Evolutionary conservation across 176 grass and related monocot genomes (phyloP), one percentile per base, ranked within the genome.

Genomic region (Pontederia paniculata): DNA sequence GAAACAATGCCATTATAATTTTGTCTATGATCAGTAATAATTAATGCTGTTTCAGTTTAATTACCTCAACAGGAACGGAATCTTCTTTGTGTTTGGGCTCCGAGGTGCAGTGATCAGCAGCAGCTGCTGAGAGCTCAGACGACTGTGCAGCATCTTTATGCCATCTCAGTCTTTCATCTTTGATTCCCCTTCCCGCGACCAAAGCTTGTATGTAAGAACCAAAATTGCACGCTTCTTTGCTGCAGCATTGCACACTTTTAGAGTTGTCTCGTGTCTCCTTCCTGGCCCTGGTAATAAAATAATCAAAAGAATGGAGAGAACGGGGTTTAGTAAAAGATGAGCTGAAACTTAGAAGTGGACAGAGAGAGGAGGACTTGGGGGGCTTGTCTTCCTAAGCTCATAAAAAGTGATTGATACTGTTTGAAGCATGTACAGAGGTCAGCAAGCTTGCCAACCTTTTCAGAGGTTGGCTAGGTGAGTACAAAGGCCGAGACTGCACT

Each of bases 41-140:
- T 18, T 20, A 48, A 28, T 23, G 19, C 45, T 31, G 9, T 64
- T 12, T 25, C 9, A 14, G 13, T 48, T 63, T 64, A 21, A 49
- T 16, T 64, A 64, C 61, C 61, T 64, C 25, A 49, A 49, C 22
- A 64, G 61, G 12, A 44, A 23, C 46, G 49, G 61, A 64, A 49
- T 64, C 61, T 64, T 49, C 45, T 64, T 31, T 50, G 61, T 49
- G 45, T 45, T 64, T 48, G 11, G 60, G 5, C 45, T 10, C 44
- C 13, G 14, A 9, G 16, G 9, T 20, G 25, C 10, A 28, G 16
- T n/a, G 56, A 25, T 47, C 18, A n/a, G 13, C 18, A n/a, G 13
- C 23, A 58, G 55, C 23, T 25, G 60, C 21, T 12, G 13, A 22
- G 2, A 28, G 14, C 12, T 15, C 55, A 57, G 55, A 28, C 13